A percentile compares a stretch with the other conserved stretches of the same genome.
Conservation (phyloP, 2,329 filamentous ascomycete genomes). For the Aspergillus chevalieri region DNA sequence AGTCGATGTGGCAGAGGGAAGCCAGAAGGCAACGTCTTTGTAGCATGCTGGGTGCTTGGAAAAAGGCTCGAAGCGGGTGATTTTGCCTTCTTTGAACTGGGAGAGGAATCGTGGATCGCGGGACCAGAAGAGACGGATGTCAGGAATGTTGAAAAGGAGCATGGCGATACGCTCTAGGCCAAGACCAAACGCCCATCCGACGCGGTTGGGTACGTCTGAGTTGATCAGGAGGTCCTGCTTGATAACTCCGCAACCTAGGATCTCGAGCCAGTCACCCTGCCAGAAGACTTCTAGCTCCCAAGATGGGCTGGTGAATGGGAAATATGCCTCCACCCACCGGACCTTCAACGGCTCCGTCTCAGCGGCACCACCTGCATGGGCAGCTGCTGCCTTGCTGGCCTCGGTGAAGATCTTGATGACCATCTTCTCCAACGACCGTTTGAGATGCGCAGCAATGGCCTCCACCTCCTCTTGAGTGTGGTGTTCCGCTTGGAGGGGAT, state of each 20-base stretch:
- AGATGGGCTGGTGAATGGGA: constrained; percentile 91
- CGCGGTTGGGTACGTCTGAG: constrained; percentile 65
- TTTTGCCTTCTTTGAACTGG: constrained; percentile 61
- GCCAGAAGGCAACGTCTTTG: constrained; percentile 94
- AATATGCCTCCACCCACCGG: constrained; percentile 94
- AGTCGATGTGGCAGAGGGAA: constrained; percentile 44
- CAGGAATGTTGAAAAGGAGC: constrained; percentile 91
- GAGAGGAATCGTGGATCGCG: constrained; percentile 74
- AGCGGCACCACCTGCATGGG: constrained; percentile 39
- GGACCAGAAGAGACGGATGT: constrained; percentile 96
- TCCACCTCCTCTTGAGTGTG: constrained; percentile 73
- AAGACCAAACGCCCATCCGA: constrained; percentile 94
- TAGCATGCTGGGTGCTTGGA: constrained; percentile 85
- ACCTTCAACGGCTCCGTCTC: constrained; percentile 70
- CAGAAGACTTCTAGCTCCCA: constrained; percentile 97
- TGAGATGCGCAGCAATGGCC: constrained; percentile 77
- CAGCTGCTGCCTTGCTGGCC: constrained; percentile 61
- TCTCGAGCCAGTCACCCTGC: constrained; percentile 90
- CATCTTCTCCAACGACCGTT: constrained; percentile 81
- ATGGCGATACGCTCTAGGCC: constrained; percentile 94
- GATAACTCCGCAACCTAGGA: constrained; percentile 86
- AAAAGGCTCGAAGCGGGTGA: constrained; percentile 71
- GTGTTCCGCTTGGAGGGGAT: constrained; percentile 69
- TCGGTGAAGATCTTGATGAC: constrained; percentile 82
- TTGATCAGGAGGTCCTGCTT: constrained; percentile 74